Percentiles rank a stretch among this genome's conserved stretches.
phyloP scores from a whole-genome alignment of 2,329 filamentous ascomycete genomes.

The Pseudocercospora crystallina region DNA sequence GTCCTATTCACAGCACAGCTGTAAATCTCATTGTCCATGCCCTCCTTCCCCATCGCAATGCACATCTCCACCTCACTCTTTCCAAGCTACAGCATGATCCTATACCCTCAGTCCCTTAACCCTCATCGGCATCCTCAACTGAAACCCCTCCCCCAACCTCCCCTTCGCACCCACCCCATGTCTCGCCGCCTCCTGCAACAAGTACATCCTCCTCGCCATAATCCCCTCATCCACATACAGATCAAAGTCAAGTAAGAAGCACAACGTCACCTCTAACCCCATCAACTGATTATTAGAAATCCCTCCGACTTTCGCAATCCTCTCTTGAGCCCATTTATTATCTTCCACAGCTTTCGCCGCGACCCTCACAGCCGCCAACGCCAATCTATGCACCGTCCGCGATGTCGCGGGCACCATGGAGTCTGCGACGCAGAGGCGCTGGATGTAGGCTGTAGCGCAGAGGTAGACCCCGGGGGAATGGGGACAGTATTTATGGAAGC shows the following conservation, averaged over 20 bases:
- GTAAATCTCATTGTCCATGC: too few relatives aligned
- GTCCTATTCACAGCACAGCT: too few relatives aligned
- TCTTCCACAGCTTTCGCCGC: constrained; percentile 97
- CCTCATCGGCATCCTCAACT: constrained; percentile 31
- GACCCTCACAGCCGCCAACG: constrained; percentile 79
- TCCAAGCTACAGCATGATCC: too few relatives aligned
- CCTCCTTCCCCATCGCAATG: too few relatives aligned
- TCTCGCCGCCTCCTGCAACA: constrained; percentile 35
- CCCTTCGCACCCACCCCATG: constrained; percentile 27
- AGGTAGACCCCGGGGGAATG: constrained; percentile 94
- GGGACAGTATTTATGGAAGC: constrained; percentile 86
- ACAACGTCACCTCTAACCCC: constrained; percentile 74
- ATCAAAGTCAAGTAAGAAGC: constrained; percentile 74
- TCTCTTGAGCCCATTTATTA: constrained; percentile 78
- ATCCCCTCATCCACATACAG: constrained; percentile 45
- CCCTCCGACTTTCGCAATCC: constrained; percentile 83
- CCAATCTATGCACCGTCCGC: constrained; percentile 80
- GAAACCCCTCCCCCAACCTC: constrained; percentile 32
- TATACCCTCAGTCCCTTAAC: constrained; percentile 12
- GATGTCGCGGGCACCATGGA: constrained; percentile 75
- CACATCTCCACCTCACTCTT: too few relatives aligned
- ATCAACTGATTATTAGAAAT: constrained; percentile 80
- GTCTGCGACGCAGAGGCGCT: constrained; percentile 72
- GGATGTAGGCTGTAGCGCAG: constrained; percentile 82
- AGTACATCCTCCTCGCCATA: constrained; percentile 35